These are phyloP conservation scores for Fraxinus greggii DNA, from an alignment of 305 asterid genomes.

Conservation along the genomic window DNA sequence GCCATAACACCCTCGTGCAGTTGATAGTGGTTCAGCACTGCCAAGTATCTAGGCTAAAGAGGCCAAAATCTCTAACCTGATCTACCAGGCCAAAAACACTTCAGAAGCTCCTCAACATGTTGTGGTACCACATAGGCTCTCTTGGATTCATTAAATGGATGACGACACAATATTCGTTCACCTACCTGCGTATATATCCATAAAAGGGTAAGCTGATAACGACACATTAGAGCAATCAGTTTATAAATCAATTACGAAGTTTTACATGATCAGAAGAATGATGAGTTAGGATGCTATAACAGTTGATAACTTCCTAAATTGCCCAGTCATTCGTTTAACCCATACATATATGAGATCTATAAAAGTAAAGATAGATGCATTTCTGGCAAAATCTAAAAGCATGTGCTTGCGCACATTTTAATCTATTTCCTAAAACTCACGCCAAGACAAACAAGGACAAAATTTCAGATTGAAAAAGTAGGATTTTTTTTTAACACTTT, in stretches of 20 bases:
- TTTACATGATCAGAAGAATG: not conserved
- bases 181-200: conserved; percentile 64
- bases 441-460: not conserved
- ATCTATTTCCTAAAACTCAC: not conserved
- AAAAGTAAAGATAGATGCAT: not conserved
- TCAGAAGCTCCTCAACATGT: conserved; percentile 89
- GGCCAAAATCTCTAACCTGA: conserved; percentile 46
- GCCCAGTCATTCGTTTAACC: not conserved
- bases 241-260: not conserved
- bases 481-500: not conserved
- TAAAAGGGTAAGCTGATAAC: conserved; percentile 6
- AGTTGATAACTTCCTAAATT: not conserved
- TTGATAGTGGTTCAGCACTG: not conserved
- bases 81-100: conserved; percentile 91
- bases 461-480: not conserved
- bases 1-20: not conserved
- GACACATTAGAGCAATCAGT: not conserved
- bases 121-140: conserved; percentile 96
- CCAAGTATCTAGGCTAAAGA: not conserved
- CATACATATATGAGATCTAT: not conserved
- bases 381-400: not conserved
- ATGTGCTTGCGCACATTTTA: not conserved
- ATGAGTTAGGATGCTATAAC: not conserved
- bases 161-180: conserved; percentile 85
- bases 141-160: conserved; percentile 94